Conservation (phyloP, 495 filamentous ascomycete genomes). For the Letharia columbiana region DNA sequence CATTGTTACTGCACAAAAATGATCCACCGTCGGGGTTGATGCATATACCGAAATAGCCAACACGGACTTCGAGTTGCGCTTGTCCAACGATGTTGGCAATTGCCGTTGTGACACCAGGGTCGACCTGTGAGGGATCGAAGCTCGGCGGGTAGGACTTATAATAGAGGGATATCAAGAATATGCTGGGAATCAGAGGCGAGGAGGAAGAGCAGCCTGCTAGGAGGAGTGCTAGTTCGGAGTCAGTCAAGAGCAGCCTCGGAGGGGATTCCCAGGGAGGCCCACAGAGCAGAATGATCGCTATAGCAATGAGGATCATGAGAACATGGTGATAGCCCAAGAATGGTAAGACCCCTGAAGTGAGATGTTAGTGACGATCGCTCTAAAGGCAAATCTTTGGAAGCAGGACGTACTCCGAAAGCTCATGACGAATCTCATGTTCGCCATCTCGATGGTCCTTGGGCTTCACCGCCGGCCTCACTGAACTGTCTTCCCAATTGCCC, state of each 20-base stretch:
- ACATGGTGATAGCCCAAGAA: constrained; percentile 98
- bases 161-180: constrained; percentile 65
- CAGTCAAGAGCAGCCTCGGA: background rate
- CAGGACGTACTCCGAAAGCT: constrained; percentile 26
- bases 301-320: constrained; percentile 91
- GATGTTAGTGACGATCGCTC: background rate
- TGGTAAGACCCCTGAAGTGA: constrained; percentile 65
- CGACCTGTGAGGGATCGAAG: constrained; percentile 65
- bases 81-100: constrained; percentile 57
- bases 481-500: constrained; percentile 6
- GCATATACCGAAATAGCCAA: constrained; percentile 66
- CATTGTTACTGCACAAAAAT: constrained; percentile 62
- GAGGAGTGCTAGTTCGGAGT: constrained; percentile 36
- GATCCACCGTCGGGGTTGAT: constrained; percentile 52
- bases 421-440: constrained; percentile 29
- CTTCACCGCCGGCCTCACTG: constrained; percentile 4
- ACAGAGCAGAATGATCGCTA: constrained; percentile 94
- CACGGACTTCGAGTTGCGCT: constrained; percentile 57
- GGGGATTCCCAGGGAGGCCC: constrained; percentile 32
- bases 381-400: background rate
- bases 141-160: constrained; percentile 54
- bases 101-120: constrained; percentile 66
- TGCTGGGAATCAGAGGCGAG: constrained; percentile 57
- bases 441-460: constrained; percentile 24
- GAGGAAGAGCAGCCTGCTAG: constrained; percentile 63